Evolutionary conservation across 129 eudicot species (phyloP).

Genomic region (Chrysanthemum lavandulifolium): DNA sequence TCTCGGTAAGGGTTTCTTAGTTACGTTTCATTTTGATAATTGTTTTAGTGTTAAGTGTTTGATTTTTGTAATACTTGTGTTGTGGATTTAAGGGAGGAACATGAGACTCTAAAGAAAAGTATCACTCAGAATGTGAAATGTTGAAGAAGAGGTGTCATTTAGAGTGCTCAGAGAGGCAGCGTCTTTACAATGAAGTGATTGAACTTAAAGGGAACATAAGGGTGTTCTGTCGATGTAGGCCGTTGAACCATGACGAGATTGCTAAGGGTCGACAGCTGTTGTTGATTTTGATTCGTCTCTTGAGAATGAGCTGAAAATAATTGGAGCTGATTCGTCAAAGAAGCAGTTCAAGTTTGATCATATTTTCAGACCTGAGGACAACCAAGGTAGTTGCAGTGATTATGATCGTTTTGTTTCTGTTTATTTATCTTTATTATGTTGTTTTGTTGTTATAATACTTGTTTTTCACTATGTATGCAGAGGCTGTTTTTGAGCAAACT

Average conservation of each 20-base stretch:
- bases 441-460: neutral
- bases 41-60: neutral
- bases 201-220: slow-evolving; percentile 96
- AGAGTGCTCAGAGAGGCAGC: slow-evolving; percentile 64
- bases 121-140: slow-evolving; percentile 52
- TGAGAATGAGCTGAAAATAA: slow-evolving; percentile 74
- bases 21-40: slow-evolving; percentile 5
- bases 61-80: slow-evolving; percentile 5
- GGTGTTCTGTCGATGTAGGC: slow-evolving; percentile 95
- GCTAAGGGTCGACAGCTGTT: slow-evolving; percentile 52
- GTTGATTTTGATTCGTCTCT: slow-evolving; percentile 74
- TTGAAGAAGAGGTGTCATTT: slow-evolving; percentile 63
- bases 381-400: slow-evolving; percentile 61
- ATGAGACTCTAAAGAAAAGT: slow-evolving; percentile 68
- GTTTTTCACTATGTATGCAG: slow-evolving; percentile 43
- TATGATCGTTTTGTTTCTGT: neutral
- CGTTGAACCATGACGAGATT: slow-evolving; percentile 69
- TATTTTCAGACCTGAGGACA: slow-evolving; percentile 76
- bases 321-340: slow-evolving; percentile 65
- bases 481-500: slow-evolving; percentile 72
- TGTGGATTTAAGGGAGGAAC: slow-evolving; percentile 42
- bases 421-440: neutral
- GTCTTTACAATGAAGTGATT: slow-evolving; percentile 85
- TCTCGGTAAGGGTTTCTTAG: slow-evolving; percentile 54
- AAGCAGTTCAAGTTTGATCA: slow-evolving; percentile 93